Evolutionary conservation across 129 eudicot genomes (phyloP).

Genomic region (Ambrosia trifida): DNA sequence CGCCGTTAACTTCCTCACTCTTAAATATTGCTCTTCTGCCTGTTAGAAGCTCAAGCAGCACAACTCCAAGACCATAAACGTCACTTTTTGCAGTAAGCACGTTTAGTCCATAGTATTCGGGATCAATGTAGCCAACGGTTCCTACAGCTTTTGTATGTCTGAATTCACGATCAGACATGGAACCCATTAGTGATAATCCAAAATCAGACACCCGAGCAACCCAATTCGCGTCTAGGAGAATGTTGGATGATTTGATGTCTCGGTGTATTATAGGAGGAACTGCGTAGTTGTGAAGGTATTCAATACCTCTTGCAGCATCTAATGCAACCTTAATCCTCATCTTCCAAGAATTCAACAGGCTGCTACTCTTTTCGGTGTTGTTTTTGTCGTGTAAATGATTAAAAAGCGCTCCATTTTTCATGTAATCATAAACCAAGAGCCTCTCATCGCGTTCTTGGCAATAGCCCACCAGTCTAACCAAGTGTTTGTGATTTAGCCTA

Average conservation of each 20-base stretch:
- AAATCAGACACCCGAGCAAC: constrained; percentile 57
- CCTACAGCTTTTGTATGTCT: constrained; percentile 49
- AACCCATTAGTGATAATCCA: constrained; percentile 53
- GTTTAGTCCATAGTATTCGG: constrained; percentile 55
- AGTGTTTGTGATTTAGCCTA: constrained; percentile 58
- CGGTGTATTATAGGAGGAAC: constrained; percentile 64
- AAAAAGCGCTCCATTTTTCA: constrained; percentile 54
- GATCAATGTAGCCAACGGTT: constrained; percentile 65
- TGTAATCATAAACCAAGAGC: constrained; percentile 54
- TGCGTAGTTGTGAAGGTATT: constrained; percentile 63
- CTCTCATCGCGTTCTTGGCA: constrained; percentile 53
- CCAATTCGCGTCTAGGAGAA: constrained; percentile 52
- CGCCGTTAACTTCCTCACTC: constrained; percentile 38
- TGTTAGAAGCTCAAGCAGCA: constrained; percentile 51
- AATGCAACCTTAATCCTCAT: constrained; percentile 53
- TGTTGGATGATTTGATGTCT: constrained; percentile 62
- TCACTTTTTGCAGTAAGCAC: constrained; percentile 56
- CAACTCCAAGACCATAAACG: constrained; percentile 63
- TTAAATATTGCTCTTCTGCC: constrained; percentile 54
- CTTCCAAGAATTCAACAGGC: constrained; percentile 47
- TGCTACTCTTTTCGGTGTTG: constrained; percentile 29
- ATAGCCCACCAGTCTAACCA: constrained; percentile 55
- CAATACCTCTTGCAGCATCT: constrained; percentile 62
- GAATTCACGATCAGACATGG: constrained; percentile 38
- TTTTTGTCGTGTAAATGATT: constrained; percentile 44